A percentile compares a stretch with the other conserved stretches of the same genome.
Conservation (phyloP, 169 alveolate species). For the Babesia bigemina region DNA sequence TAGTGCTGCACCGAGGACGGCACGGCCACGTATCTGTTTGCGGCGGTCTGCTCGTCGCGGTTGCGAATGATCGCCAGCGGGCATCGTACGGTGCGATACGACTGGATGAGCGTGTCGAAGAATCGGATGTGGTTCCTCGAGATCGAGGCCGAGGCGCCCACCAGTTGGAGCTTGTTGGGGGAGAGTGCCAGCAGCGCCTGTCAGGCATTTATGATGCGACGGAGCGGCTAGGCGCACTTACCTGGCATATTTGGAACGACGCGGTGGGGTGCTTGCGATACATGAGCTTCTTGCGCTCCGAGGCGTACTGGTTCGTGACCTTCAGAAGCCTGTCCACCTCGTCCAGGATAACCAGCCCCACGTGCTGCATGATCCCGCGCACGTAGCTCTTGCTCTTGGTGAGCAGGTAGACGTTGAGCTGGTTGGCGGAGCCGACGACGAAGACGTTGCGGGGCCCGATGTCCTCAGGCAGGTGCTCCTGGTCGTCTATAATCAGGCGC, state of each 20-base stretch:
- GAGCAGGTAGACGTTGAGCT: conserved; percentile 37
- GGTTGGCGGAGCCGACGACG: conserved; percentile 64
- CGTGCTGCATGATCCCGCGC: conserved; percentile 46
- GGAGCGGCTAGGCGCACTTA: neutral
- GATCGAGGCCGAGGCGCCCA: conserved; percentile 68
- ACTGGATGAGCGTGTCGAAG: conserved; percentile 35
- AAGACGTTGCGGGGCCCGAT: conserved; percentile 32
- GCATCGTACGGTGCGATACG: conserved; percentile 40
- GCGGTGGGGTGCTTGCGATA: conserved; percentile 48
- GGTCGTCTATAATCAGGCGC: conserved; percentile 57
- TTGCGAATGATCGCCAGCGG: conserved; percentile 61
- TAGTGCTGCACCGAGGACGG: conserved; percentile 47
- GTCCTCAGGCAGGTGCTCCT: conserved; percentile 32
- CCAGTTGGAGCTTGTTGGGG: conserved; percentile 48
- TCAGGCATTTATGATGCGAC: neutral
- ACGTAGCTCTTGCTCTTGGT: conserved; percentile 31
- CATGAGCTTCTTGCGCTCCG: conserved; percentile 17
- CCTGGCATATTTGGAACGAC: conserved; percentile 63
- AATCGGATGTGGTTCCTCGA: conserved; percentile 53
- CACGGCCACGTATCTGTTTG: conserved; percentile 58
- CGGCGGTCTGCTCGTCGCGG: conserved; percentile 31
- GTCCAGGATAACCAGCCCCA: conserved; percentile 45
- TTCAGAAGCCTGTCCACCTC: conserved; percentile 62
- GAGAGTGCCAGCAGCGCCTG: conserved; percentile 57
- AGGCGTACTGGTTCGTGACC: conserved; percentile 63